Base-by-base conservation (phyloP, 305 asterid species). In the Solanum hybrid region DNA sequence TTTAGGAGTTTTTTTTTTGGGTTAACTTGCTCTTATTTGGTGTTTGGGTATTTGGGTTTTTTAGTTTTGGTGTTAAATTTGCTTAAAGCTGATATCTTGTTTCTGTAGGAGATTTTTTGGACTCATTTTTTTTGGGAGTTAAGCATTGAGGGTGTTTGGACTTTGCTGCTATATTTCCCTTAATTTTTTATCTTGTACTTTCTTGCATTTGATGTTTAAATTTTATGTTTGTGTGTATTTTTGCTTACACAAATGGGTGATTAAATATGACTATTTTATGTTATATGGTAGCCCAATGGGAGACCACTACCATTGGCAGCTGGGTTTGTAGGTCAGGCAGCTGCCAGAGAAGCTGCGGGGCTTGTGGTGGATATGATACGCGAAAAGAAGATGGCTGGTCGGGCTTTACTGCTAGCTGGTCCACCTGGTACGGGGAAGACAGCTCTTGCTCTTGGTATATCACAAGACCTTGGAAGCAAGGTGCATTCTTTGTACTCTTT, bases 391-490 rank as follows among this genome's bases (percentile, higher is more conserved):
- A 96, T 97, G 99, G 99, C 98, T 2, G 99, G 99, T 46, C 94
- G 96, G 71, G 98, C 99, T 26, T 91, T 97, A 20, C 92, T 97
- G 88, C 90, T 97, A 79, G 99, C 98, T 79, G 99, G 99, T 86
- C 99, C 99, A 86, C 99, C 99, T 6, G 98, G 97, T 88, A 97
- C 99, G 8, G 99, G 99, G 20, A 97, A 97, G 94, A 97, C 98
- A 69, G 99, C 99, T 64, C 98, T 97, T 79, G 99, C 99, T 64
- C 94, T 97, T 2, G 98, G 99, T 85, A 94, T 97, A 89, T 93
- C 98, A 26, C 98, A 95, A 92, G 99, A 97, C 90, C 99, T 96
- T 88, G 99, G 99, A 69, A 97, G 98, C 95, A 97, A 97, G 99
- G 99, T 96, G 91, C 31, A 37, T 90, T 71, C n/a, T n/a, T 40